Evolutionary conservation across 768 basidiomycete genomes (phyloP), one percentile per base, ranked within the genome.

Genomic region (Rhizopogon rudus): DNA sequence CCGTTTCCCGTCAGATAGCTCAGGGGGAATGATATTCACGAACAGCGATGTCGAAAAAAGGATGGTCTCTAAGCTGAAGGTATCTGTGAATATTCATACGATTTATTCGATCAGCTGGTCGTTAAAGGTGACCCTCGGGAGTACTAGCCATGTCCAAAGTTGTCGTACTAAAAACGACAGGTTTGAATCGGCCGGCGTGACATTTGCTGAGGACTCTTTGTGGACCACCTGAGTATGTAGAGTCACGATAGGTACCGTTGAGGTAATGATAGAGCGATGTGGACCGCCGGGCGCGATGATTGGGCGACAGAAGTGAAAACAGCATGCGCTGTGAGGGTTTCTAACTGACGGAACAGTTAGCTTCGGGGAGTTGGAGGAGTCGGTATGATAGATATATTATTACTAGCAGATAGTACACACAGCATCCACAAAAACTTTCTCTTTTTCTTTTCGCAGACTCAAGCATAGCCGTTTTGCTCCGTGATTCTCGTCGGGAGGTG

Each of bases 1-100:
- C 52, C 20, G 20, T 20, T 20, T 20, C 20, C 20, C 2, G 20
- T 20, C 20, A 2, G 20, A 20, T 20, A 20, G 20, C 20, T 20
- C 2, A 20, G 2, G 20, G 20, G 20, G 20, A 5, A 76, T 71
- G 43, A 88, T 79, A 16, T 70, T 57, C 10, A 63, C 53, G 12
- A 87, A 70, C 3, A 57, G 41, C 16, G 57, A 55, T 35, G 3
- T 20, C 13, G 17, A 48, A 35, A 9, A 14, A 17, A 17, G 46
- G 20, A 13, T 13, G 4, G 2, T 5, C 13, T 22, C 33, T 14
- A 48, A 13, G 46, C 20, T 35, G 20, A 35, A 33, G 33, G 13
- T 48, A 35, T 20, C 46, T 20, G 31, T 5, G 17, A 3, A 8
- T 35, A 8, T 3, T 25, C 6, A 48, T 8, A 31, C 13, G 8